Percentiles rank a stretch among this genome's conserved stretches.
Conservation (phyloP, 345 rosid genomes). For the Citrus medica region DNA sequence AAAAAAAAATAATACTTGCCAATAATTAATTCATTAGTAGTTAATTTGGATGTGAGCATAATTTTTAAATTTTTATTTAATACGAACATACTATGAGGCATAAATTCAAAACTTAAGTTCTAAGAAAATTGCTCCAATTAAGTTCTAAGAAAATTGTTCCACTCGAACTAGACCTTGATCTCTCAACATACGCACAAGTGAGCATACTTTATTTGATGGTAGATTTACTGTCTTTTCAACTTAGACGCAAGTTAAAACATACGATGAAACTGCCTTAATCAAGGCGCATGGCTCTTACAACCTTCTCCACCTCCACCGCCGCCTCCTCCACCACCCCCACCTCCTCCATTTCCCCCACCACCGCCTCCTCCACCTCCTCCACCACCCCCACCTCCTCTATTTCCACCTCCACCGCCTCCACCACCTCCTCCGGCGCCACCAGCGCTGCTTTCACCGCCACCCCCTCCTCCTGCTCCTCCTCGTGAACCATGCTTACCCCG, state of each 20-base stretch:
- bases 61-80: too few relatives aligned
- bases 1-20: too few relatives aligned
- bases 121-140: too few relatives aligned
- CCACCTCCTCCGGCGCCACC: background rate
- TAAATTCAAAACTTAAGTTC: too few relatives aligned
- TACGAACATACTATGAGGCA: too few relatives aligned
- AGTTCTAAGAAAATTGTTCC: too few relatives aligned
- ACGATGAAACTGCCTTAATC: background rate
- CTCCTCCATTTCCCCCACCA: background rate
- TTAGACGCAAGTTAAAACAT: background rate
- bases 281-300: background rate
- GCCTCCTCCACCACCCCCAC: background rate
- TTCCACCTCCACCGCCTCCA: too few relatives aligned
- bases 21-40: too few relatives aligned
- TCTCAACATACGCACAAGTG: background rate
- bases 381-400: conserved; percentile 2
- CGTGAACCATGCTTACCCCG: background rate
- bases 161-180: too few relatives aligned
- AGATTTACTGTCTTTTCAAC: background rate
- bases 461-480: background rate
- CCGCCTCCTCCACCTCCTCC: background rate
- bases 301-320: background rate
- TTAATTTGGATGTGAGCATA: too few relatives aligned
- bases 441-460: conserved; percentile 2
- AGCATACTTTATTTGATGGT: background rate